Evolutionary conservation across 352 stramenopile species (phyloP).

Genomic region (Peronospora belbahrii): DNA sequence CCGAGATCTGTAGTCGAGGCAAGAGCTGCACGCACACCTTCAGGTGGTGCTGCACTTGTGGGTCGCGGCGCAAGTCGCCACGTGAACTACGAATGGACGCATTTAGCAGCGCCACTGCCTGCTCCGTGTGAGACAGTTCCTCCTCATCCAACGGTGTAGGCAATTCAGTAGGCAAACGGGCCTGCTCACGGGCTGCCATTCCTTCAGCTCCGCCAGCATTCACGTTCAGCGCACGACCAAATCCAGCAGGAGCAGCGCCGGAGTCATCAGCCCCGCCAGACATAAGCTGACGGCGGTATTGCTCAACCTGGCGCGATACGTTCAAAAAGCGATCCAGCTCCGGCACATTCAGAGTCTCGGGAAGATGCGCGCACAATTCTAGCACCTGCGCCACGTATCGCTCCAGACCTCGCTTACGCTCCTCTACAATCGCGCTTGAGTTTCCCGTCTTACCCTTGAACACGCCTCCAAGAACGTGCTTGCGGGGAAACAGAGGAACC

Average conservation of each 20-base stretch:
- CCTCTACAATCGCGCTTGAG: slow-evolving; percentile 79
- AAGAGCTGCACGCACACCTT: slow-evolving; percentile 84
- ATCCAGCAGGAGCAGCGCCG: slow-evolving; percentile 18
- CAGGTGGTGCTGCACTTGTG: slow-evolving; percentile 76
- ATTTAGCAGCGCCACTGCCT: slow-evolving; percentile 70
- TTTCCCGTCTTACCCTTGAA: slow-evolving; percentile 83
- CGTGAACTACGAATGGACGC: slow-evolving; percentile 72
- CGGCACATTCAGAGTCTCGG: slow-evolving; percentile 71
- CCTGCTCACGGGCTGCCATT: slow-evolving; percentile 69
- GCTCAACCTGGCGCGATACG: slow-evolving; percentile 78
- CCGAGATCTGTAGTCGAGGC: slow-evolving; percentile 79
- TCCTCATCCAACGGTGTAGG: slow-evolving; percentile 81
- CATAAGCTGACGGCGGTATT: slow-evolving; percentile 68
- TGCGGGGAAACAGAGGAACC: slow-evolving; percentile 64
- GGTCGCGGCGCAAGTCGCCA: slow-evolving; percentile 71
- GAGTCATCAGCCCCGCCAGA: slow-evolving; percentile 19
- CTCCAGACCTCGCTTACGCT: slow-evolving; percentile 76
- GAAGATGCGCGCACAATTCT: slow-evolving; percentile 72
- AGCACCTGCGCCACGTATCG: slow-evolving; percentile 79
- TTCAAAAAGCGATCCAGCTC: slow-evolving; percentile 85
- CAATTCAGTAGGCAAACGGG: slow-evolving; percentile 71
- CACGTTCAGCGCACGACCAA: slow-evolving; percentile 43
- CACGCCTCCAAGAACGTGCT: slow-evolving; percentile 77
- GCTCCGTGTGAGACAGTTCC: slow-evolving; percentile 78
- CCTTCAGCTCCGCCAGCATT: slow-evolving; percentile 67